A percentile compares a stretch with the other conserved stretches of the same genome.
These are phyloP conservation scores for Moniliophthora roreri DNA, from an alignment of 1,284 basidiomycete species.

Conservation along the genomic window DNA sequence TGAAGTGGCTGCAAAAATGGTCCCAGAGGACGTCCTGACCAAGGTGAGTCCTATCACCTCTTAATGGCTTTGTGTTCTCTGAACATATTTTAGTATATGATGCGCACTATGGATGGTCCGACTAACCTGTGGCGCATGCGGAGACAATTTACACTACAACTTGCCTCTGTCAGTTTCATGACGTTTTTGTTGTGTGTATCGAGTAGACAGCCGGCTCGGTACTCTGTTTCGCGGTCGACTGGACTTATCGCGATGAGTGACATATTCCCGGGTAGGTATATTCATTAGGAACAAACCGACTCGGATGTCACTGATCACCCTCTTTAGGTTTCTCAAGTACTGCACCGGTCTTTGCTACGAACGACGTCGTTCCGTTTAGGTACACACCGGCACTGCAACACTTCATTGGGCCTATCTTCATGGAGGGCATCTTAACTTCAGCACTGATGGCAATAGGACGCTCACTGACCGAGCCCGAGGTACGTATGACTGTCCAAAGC, in stretches of 20 bases:
- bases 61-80: slow-evolving; percentile 7
- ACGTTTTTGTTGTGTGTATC: slow-evolving; percentile 89
- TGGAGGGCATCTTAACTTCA: slow-evolving; percentile 87
- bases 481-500: slow-evolving; percentile 31
- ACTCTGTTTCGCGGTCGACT: slow-evolving; percentile 87
- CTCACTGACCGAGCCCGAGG: slow-evolving; percentile 91
- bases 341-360: slow-evolving; percentile 70
- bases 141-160: slow-evolving; percentile 93
- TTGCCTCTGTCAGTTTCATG: slow-evolving; percentile 90
- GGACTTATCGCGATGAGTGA: slow-evolving; percentile 92
- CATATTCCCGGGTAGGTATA: slow-evolving; percentile 74
- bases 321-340: slow-evolving; percentile 37
- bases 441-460: slow-evolving; percentile 91
- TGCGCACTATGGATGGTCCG: slow-evolving; percentile 81
- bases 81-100: slow-evolving; percentile 72
- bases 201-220: slow-evolving; percentile 82
- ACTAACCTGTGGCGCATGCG: slow-evolving; percentile 95
- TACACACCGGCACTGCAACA: slow-evolving; percentile 96
- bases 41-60: slow-evolving; percentile 58
- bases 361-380: slow-evolving; percentile 94
- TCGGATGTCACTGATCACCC: neutral
- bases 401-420: slow-evolving; percentile 88
- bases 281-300: neutral
- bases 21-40: slow-evolving; percentile 87
- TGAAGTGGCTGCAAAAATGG: slow-evolving; percentile 87